phyloP scores from a whole-genome alignment of 148 eudicot species.

The Vaccinium corymbosum region DNA sequence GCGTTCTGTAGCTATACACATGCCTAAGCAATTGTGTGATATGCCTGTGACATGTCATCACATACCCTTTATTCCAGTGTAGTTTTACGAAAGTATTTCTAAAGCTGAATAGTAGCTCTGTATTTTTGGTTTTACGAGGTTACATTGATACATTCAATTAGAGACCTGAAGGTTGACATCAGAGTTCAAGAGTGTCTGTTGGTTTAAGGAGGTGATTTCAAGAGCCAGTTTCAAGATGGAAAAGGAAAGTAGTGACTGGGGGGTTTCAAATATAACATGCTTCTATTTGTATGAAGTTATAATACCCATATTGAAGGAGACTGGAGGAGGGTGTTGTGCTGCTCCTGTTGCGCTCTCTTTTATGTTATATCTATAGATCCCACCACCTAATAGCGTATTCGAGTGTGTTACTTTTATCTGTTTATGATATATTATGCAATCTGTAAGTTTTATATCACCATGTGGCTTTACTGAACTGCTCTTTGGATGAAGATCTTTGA shows the following conservation, averaged over 20 bases:
- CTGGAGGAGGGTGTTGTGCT: background rate
- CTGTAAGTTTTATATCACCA: background rate
- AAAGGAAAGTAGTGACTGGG: background rate
- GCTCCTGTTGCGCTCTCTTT: background rate
- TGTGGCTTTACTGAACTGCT: background rate
- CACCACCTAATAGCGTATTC: background rate
- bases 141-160: background rate
- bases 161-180: background rate
- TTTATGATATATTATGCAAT: background rate
- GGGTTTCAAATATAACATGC: background rate
- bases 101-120: background rate
- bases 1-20: background rate
- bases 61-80: background rate
- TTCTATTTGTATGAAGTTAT: background rate
- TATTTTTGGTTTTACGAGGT: background rate
- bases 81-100: background rate
- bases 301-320: background rate
- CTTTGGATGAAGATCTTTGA: conserved; percentile 11
- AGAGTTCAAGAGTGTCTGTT: background rate
- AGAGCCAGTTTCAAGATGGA: conserved; percentile 3
- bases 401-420: background rate
- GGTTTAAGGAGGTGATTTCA: conserved; percentile 6
- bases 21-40: background rate
- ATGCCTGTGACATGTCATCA: background rate
- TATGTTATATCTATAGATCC: background rate